Base-by-base conservation (phyloP, 352 stramenopile genomes). In the Halophytophthora batemanensis region DNA sequence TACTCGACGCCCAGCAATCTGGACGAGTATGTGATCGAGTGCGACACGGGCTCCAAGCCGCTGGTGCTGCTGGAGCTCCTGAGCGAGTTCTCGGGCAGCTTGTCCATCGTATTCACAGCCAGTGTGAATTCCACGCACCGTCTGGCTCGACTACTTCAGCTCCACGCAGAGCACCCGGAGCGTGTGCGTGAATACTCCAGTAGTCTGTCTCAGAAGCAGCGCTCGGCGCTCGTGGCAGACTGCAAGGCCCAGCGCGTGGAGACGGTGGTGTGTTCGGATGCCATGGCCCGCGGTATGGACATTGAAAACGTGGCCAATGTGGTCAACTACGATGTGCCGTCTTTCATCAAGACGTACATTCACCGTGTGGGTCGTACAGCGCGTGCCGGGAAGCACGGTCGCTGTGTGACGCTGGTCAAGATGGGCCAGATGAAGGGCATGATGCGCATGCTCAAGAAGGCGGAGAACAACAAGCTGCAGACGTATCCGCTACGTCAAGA, bases 71-170 rank as follows among this genome's bases (percentile, higher is more conserved):
- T 98, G 18, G 86, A 97, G 38, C 74, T 98, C 13, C 72, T 99
- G 39, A 84, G 87, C 40, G 68, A 91, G 50, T 86, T 83, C 73
- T 64, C 44, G n/a, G 67, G 64, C 22, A 59, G 82, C 31, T 68
- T 97, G 21, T 86, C 88, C 41, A 93, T 99, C 50, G 86, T 99
- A 5, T 99, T 99, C 69, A 98, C 95, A 14, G 91, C 90, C 10
- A 98, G 93, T 54, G 79, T 99, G 12, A 97, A 98, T 68, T 97
- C 96, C 14, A 98, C 96, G 12, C 95, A 98, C 71, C 88, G 96
- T 37, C 74, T 99, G n/a, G 83, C 90, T 14, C 77, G 91, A 22
- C 66, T 99, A 41, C 74, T 99, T 25, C 93, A 98, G 61, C 76
- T 98, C 36, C 83, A 82, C 50, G 66, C 74, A 2, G 60, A 65